Conservation (phyloP, 129 eudicot genomes). For the Oenanthe sinensis region DNA sequence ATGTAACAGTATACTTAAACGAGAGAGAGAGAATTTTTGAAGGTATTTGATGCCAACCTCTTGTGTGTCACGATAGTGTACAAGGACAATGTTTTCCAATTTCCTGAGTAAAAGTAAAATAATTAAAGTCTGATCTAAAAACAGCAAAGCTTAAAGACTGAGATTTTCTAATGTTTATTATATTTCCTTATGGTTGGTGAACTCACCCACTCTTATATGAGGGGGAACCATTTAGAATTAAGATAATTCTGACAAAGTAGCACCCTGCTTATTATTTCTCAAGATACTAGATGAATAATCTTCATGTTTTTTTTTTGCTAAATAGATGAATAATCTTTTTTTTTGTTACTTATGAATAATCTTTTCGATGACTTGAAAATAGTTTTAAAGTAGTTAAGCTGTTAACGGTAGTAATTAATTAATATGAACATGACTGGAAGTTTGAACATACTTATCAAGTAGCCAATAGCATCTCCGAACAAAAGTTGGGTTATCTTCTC, state of each 20-base stretch:
- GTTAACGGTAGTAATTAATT: background rate
- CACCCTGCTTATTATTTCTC: background rate
- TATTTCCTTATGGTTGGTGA: background rate
- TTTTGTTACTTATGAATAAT: background rate
- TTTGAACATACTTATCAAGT: conserved; percentile 77
- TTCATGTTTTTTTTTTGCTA: background rate
- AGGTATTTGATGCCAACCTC: conserved; percentile 48
- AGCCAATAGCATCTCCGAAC: conserved; percentile 99
- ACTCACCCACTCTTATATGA: background rate
- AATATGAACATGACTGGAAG: background rate
- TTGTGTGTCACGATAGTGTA: conserved; percentile 94
- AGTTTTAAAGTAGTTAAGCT: background rate
- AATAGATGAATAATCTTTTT: background rate
- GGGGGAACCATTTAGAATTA: background rate
- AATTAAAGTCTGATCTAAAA: conserved; percentile 5
- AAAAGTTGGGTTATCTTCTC: conserved; percentile 72
- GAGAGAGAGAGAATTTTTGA: background rate
- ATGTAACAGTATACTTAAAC: background rate
- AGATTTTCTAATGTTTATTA: background rate
- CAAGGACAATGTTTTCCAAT: conserved; percentile 88
- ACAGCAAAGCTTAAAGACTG: background rate
- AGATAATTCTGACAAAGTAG: background rate
- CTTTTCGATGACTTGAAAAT: background rate
- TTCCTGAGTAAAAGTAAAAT: conserved; percentile 44
- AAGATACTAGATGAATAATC: background rate